Base-by-base conservation (phyloP, 306 rosid species). In the Gillenia trifoliata region DNA sequence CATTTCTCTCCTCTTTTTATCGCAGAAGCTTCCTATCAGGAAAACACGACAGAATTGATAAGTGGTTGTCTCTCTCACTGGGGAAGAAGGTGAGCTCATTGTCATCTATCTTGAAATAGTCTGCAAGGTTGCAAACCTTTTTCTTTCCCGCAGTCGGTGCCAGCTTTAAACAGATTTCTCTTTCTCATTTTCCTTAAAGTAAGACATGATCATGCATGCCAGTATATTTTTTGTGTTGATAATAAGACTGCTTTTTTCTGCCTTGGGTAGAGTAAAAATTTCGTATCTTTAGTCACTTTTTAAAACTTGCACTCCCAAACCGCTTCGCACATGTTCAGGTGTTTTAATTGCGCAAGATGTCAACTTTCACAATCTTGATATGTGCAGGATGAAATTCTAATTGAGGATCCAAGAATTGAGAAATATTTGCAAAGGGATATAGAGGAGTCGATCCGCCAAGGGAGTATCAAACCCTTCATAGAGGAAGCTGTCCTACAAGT, bases 371-470 rank as follows among this genome's bases (percentile, higher is more conserved):
- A 38, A 66, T 72, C 26, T 11, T 65, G 62, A 54, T 55, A 61
- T 77, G 50, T 79, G 79, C 85, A 94, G 97, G 99, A 94, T 73
- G 90, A 88, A 79, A 31, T 86, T 73, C 73, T 94, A 73, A 68
- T 94, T 28, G 95, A 88, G 70, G 93, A 87, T 57, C 89, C 93
- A 70, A 80, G 47, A 68, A 80, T 94, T 40, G 86, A 83, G 77
- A 91, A 86, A 28, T 83, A 86, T 67, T 85, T 89, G 92, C 89
- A 84, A 68, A 84, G 99, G 77, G 86, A 88, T 78, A 86, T 90
- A 81, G 99, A 94, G 85, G 97, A 92, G 86, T 94, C 99, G 3
- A 80, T 94, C 75, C 89, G 97, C 66, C 99, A 88, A 86, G 86
- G 86, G 67, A 87, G 75, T 54, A 59, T 84, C 22, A 77, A 82